Conservation (phyloP, 2,329 filamentous ascomycete genomes). For the Monilinia polystroma region DNA sequence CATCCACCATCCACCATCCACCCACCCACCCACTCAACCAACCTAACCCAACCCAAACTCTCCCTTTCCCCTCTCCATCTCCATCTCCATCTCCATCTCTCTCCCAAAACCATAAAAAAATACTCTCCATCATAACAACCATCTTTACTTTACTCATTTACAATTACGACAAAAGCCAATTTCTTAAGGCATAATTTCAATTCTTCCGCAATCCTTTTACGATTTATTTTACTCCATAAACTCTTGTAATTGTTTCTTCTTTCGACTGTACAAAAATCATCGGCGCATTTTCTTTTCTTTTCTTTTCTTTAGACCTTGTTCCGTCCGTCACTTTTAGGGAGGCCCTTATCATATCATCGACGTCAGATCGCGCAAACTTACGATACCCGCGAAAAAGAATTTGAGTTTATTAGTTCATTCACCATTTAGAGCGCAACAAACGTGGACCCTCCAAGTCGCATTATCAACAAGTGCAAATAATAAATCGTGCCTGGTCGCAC, state of each 20-base stretch:
- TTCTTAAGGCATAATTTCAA: conserved; percentile 16
- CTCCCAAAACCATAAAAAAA: no score
- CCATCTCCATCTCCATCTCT: no score
- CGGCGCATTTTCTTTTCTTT: background rate
- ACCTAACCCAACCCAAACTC: background rate
- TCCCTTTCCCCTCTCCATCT: no score
- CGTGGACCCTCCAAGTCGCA: background rate
- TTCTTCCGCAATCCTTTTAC: conserved; percentile 9
- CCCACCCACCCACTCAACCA: background rate
- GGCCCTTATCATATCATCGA: conserved; percentile 19
- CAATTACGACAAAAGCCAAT: conserved; percentile 1
- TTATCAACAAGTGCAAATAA: background rate
- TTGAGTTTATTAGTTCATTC: conserved; percentile 13
- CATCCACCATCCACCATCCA: background rate
- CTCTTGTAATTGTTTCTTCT: conserved; percentile 15
- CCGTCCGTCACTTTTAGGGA: conserved; percentile 10
- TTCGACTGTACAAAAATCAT: conserved; percentile 17
- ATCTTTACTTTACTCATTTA: background rate
- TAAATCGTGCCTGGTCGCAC: conserved; percentile 17
- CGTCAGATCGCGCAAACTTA: conserved; percentile 18
- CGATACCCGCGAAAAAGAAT: conserved; percentile 16
- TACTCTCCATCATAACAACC: background rate
- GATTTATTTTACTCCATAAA: conserved; percentile 9
- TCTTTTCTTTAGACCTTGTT: conserved; percentile 1
- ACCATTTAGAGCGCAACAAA: background rate